phyloP scores from a whole-genome alignment of 805 yeast species.

The Saccharomycopsis fermentans region DNA sequence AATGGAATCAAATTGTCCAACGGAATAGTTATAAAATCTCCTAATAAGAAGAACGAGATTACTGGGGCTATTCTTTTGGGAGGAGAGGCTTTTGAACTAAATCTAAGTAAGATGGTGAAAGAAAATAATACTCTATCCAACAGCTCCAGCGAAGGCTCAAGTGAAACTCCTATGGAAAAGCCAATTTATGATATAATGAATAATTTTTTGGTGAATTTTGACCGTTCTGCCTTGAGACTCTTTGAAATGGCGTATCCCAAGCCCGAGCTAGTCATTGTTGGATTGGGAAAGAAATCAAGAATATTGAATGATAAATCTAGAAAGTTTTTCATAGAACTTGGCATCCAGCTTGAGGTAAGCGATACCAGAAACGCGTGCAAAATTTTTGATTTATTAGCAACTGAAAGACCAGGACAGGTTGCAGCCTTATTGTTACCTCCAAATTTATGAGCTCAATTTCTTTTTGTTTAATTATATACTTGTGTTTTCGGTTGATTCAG shows the following conservation, averaged over 20 bases:
- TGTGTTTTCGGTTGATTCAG: no score
- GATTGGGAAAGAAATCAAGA: constrained; percentile 57
- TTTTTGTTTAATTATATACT: no score
- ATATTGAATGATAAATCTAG: constrained; percentile 50
- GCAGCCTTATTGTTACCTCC: constrained; percentile 70
- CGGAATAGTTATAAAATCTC: constrained; percentile 37
- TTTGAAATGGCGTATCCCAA: constrained; percentile 55
- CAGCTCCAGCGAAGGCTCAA: not conserved
- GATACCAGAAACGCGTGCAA: constrained; percentile 59
- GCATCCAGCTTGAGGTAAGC: constrained; percentile 61
- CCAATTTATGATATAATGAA: constrained; percentile 31
- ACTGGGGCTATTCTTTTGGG: constrained; percentile 42
- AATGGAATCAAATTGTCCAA: constrained; percentile 54
- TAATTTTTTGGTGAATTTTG: constrained; percentile 45
- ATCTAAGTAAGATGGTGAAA: constrained; percentile 25
- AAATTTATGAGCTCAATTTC: constrained; percentile 29
- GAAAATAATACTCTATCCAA: not conserved
- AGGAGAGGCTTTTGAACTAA: constrained; percentile 53
- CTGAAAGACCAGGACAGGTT: constrained; percentile 68
- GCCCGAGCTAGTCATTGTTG: constrained; percentile 67
- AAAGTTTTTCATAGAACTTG: constrained; percentile 40
- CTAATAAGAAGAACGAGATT: constrained; percentile 28
- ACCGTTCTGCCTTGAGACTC: constrained; percentile 34
- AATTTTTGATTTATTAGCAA: constrained; percentile 64
- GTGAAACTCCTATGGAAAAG: not conserved